Percentiles rank a stretch among this genome's conserved stretches.
These are phyloP conservation scores for Mycena pura DNA, from an alignment of 768 basidiomycete genomes.

Conservation along the genomic window DNA sequence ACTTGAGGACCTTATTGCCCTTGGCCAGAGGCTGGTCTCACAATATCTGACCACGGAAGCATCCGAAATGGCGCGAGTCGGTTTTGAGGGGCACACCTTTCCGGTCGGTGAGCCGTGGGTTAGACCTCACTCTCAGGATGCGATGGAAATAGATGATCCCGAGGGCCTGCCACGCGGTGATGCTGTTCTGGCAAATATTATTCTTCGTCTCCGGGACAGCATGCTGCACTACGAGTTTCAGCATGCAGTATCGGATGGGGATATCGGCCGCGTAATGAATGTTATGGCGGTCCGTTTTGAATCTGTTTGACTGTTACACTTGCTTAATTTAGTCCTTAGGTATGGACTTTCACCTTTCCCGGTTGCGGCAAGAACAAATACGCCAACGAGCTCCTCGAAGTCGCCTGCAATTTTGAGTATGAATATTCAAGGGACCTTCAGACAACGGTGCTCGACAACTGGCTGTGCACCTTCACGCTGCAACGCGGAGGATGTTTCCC, in stretches of 20 bases:
- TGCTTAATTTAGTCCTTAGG: background rate
- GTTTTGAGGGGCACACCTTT: background rate
- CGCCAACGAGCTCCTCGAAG: background rate
- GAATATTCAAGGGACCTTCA: background rate
- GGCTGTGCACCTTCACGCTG: background rate
- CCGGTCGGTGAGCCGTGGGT: background rate
- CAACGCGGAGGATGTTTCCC: background rate
- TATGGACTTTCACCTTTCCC: slow-evolving; percentile 2
- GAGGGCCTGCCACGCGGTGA: background rate
- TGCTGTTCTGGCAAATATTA: background rate
- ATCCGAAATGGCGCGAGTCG: background rate
- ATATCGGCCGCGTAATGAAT: slow-evolving; percentile 7
- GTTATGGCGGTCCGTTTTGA: background rate
- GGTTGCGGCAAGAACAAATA: slow-evolving; percentile 10
- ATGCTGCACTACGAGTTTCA: slow-evolving; percentile 9
- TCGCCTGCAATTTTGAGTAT: slow-evolving; percentile 4
- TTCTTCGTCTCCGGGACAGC: slow-evolving; percentile 6
- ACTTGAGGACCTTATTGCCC: background rate
- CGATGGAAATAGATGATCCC: slow-evolving; percentile 2
- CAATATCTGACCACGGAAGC: background rate
- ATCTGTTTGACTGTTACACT: background rate
- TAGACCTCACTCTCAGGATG: background rate
- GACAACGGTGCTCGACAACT: background rate
- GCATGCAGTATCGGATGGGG: slow-evolving; percentile 4
- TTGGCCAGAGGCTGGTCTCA: background rate